A percentile compares a stretch with the other conserved stretches of the same genome.
These are phyloP conservation scores for Mycena pura DNA, from an alignment of 768 basidiomycete species.

Conservation along the genomic window DNA sequence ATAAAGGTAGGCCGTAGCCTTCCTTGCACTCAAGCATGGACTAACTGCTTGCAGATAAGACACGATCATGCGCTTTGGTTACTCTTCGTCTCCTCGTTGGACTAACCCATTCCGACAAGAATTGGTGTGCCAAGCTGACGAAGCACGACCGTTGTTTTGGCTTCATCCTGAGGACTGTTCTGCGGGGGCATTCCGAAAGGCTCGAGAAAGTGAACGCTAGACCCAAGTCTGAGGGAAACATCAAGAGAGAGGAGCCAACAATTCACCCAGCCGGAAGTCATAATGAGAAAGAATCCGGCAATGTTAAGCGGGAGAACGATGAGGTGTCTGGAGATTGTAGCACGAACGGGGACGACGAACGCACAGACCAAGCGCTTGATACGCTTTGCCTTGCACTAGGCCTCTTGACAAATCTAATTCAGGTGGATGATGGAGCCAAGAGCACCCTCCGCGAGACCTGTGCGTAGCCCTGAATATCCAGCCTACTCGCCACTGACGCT, in stretches of 20 bases:
- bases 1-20: conserved; percentile 27
- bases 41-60: conserved; percentile 38
- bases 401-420: conserved; percentile 77
- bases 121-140: conserved; percentile 63
- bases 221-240: conserved; percentile 24
- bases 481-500: not conserved
- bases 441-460: conserved; percentile 54
- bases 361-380: conserved; percentile 60
- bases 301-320: conserved; percentile 19
- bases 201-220: conserved; percentile 28
- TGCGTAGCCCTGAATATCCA: conserved; percentile 39
- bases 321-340: conserved; percentile 17
- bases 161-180: conserved; percentile 55
- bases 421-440: conserved; percentile 58
- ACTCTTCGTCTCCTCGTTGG: conserved; percentile 73
- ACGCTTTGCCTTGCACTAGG: conserved; percentile 77
- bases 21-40: not conserved
- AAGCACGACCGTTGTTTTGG: conserved; percentile 53
- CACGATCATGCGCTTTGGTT: conserved; percentile 59
- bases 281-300: conserved; percentile 17
- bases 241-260: conserved; percentile 10
- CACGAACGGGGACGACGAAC: conserved; percentile 27
- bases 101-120: conserved; percentile 65
- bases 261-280: not conserved
- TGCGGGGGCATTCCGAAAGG: conserved; percentile 41